These are phyloP conservation scores for Chlamydomonas schloesseri DNA, from an alignment of 139 green algal genomes.

Conservation along the genomic window DNA sequence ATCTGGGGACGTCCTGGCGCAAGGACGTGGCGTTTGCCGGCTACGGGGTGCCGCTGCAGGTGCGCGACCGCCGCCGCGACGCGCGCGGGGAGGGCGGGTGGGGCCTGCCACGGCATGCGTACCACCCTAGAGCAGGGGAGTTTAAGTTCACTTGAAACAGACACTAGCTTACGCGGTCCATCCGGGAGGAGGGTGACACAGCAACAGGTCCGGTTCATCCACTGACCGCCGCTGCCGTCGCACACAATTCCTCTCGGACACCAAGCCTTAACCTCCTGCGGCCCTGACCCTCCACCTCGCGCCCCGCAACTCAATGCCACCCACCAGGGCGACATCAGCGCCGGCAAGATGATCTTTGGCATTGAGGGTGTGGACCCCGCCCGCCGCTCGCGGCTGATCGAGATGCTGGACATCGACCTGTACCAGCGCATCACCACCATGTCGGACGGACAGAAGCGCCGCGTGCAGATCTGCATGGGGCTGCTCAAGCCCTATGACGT, in stretches of 20 bases:
- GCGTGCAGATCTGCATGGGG: conserved; percentile 97
- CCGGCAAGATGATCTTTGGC: conserved; percentile 86
- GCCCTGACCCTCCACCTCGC: too few relatives aligned
- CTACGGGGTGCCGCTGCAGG: conserved; percentile 83
- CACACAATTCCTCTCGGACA: too few relatives aligned
- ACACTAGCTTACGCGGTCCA: too few relatives aligned
- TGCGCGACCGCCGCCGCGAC: conserved; percentile 23
- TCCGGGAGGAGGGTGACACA: too few relatives aligned
- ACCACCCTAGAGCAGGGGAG: too few relatives aligned
- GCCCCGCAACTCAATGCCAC: not conserved
- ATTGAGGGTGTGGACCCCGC: conserved; percentile 85
- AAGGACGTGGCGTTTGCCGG: conserved; percentile 94
- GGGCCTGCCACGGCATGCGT: too few relatives aligned
- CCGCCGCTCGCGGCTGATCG: conserved; percentile 80
- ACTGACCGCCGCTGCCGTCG: too few relatives aligned
- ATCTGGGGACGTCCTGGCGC: conserved; percentile 91
- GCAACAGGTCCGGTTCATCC: too few relatives aligned
- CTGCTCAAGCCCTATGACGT: conserved; percentile 94
- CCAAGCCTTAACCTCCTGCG: not conserved
- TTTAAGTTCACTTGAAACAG: too few relatives aligned
- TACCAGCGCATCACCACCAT: conserved; percentile 95
- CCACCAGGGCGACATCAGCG: conserved; percentile 85
- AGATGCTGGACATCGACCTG: conserved; percentile 95
- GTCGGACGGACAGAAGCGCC: conserved; percentile 92
- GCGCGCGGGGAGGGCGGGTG: too few relatives aligned